Evolutionary conservation across 495 filamentous ascomycete species (phyloP), one percentile per base, ranked within the genome.

Genomic region (Lasiosphaeris hirsuta): DNA sequence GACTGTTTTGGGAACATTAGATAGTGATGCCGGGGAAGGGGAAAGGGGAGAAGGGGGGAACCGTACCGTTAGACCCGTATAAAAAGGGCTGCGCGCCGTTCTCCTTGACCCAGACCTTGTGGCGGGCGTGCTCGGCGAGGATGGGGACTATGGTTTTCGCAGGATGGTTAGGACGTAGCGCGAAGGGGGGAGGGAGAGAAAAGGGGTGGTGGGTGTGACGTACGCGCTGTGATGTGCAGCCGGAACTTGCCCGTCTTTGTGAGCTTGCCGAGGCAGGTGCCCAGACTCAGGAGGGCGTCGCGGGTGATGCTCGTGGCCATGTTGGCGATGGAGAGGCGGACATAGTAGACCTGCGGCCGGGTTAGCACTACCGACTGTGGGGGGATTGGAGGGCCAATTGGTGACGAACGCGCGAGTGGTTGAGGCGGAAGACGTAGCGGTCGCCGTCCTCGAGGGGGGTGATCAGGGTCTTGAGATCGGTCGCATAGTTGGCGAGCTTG

Each of bases 21-120:
- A 57, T 36, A 62, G 48, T 42, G 23, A 2, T 34, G 6, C 10
- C 11, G 8, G 13, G 15, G 18, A 19, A 39, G 14, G 34, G 49
- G 19, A 14, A 6, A 40, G 10, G 10, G n/a, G 39, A 14, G 15
- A 19, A 48, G 19, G 18, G 30, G 40, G 17, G 3, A 13, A 6
- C 53, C 58, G 13, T 54, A 66, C 63, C 62, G 18, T 70, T 70
- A 6, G 61, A 65, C 35, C 68, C 94, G 72, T 98, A 98, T 11
- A 96, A 74, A 71, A 90, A 96, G 37, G 92, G 90, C 88, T 96
- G 94, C 70, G 91, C 90, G 45, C 95, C 94, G 74, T 99, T 99
- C 18, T 84, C 73, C 73, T 95, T 95, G 56, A 99, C 85, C 90
- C 90, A 97, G 52, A 96, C 82, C 81, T 96, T 96, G 71, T 94